Evolutionary conservation across 2,329 filamentous ascomycete species (phyloP).

Genomic region (Aspergillus jensenii): DNA sequence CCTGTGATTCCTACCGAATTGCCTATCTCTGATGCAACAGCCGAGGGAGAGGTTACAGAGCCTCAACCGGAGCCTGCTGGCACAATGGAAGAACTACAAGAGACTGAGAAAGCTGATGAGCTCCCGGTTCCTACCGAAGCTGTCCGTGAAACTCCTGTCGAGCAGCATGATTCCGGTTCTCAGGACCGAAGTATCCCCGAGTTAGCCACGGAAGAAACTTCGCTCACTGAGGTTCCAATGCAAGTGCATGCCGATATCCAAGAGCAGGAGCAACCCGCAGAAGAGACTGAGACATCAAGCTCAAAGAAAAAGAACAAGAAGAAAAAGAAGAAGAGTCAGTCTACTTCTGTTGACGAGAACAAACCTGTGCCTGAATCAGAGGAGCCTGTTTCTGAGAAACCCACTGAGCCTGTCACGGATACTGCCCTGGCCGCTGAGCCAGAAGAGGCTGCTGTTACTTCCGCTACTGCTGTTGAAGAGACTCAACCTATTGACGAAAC

Average conservation of each 20-base stretch:
- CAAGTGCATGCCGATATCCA: neutral
- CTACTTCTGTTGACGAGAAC: conserved; percentile 10
- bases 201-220: neutral
- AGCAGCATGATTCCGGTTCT: neutral
- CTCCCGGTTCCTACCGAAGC: neutral
- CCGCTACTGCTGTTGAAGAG: neutral
- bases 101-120: neutral
- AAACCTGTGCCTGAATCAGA: neutral
- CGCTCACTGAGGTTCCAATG: neutral
- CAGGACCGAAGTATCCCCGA: neutral
- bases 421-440: neutral
- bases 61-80: neutral
- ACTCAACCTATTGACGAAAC: neutral
- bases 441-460: neutral
- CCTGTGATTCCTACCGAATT: neutral
- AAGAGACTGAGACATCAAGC: conserved; percentile 11
- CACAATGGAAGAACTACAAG: neutral
- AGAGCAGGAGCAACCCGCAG: conserved; percentile 1
- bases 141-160: neutral
- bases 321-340: conserved; percentile 25
- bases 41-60: neutral
- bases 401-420: neutral
- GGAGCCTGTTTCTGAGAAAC: neutral
- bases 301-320: conserved; percentile 45
- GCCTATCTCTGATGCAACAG: neutral